Evolutionary conservation across 805 yeast genomes (phyloP), one percentile per base, ranked within the genome.

Genomic region (Yamadazyma sp.): DNA sequence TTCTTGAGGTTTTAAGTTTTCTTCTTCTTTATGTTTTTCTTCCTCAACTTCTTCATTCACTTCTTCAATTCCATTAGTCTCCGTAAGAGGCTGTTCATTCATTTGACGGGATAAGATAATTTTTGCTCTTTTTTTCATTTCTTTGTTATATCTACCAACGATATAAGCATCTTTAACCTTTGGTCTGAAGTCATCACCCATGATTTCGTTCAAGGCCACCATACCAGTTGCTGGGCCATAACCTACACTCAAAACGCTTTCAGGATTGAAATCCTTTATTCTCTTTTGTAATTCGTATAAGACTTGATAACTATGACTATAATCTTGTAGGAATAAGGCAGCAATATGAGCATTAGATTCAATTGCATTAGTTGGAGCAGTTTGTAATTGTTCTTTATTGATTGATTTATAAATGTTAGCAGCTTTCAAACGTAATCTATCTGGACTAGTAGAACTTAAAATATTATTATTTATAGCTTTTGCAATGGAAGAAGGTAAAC

Each of bases 201-300:
- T 76, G 1, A 89, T 49, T 49, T 88, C 96, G 52, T 89, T 86
- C 34, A 88, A 64, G 0, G 95, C 98, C 11, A 89, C 61, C 67
- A 93, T 78, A 2, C 97, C 97, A 0, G 94, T 82, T 2, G 87
- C 91, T 1, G 98, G 98, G 0, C 98, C 98, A 52, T 73, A 80
- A 0, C 96, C 91, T 10, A 86, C 75, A 50, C 86, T 94, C 32
- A 93, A 65, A 0, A 93, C 75, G 4, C 75, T 65, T 19, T 70
- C 51, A 0, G 97, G 97, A 15, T 56, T 56, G 62, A 87, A 85
- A 5, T 53, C 59, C 0, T 80, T 82, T 14, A 70, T 55, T 26
- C 89, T 65, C 27, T 59, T 55, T 45, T 75, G 68, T 23, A 88
- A 60, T 47, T 91, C 98, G 18, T 55, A 53, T 24, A 93, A 59